Evolutionary conservation across 116 monocot species (phyloP).

Genomic region (Dioscorea cayenensis): DNA sequence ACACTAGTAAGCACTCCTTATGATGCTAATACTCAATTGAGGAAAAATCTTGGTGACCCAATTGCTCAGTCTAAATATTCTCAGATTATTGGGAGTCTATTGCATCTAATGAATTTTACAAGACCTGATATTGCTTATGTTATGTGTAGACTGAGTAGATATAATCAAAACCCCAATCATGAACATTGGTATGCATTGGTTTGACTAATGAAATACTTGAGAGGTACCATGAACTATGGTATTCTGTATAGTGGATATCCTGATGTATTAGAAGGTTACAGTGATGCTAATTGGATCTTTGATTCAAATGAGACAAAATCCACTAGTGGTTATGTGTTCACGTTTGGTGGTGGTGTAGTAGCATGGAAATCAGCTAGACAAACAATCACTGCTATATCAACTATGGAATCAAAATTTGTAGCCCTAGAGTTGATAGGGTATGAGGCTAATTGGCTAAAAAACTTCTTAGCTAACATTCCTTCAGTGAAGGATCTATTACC

Average conservation of each 20-base stretch:
- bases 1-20: neutral
- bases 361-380: too few relatives aligned
- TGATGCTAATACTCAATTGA: neutral
- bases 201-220: neutral
- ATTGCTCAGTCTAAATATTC: conserved; percentile 2
- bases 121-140: too few relatives aligned
- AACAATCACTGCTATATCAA: too few relatives aligned
- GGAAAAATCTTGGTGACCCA: neutral
- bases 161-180: neutral
- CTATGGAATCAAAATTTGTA: too few relatives aligned
- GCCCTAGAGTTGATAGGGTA: too few relatives aligned
- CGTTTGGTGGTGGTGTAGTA: too few relatives aligned
- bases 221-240: neutral
- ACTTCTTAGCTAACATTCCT: neutral
- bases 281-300: neutral
- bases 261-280: conserved; percentile 1
- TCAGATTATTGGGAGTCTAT: conserved; percentile 5
- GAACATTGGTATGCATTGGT: conserved; percentile 2
- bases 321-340: too few relatives aligned
- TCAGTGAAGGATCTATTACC: neutral
- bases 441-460: neutral
- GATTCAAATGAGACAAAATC: too few relatives aligned
- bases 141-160: neutral
- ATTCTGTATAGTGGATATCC: neutral
- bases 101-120: neutral